Percentiles rank a stretch among this genome's conserved stretches.
Evolutionary conservation across 1,284 basidiomycete genomes (phyloP).

Genomic region (Ganoderma sp.): DNA sequence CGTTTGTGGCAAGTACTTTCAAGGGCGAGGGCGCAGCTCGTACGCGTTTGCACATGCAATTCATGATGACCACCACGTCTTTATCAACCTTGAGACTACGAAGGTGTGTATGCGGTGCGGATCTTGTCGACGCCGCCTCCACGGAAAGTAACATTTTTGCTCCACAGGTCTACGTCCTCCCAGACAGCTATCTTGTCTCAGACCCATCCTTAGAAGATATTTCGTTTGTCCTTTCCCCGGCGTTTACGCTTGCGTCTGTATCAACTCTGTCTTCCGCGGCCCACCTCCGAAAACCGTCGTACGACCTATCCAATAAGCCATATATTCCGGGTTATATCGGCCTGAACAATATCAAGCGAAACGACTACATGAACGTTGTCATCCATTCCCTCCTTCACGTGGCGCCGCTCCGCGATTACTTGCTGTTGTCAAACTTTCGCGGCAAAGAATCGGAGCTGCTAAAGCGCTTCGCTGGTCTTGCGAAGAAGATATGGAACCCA

Average conservation of each 20-base stretch:
- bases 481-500: constrained; percentile 96
- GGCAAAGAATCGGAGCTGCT: constrained; percentile 87
- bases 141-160: constrained; percentile 25
- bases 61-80: constrained; percentile 97
- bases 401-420: constrained; percentile 85
- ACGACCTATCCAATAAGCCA: constrained; percentile 80
- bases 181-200: constrained; percentile 94
- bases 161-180: constrained; percentile 91
- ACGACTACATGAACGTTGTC: constrained; percentile 98
- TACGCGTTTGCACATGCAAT: constrained; percentile 98
- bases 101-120: constrained; percentile 62
- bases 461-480: constrained; percentile 82
- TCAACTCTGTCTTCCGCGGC: constrained; percentile 60
- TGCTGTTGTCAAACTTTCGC: constrained; percentile 76
- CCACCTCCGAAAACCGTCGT: constrained; percentile 76
- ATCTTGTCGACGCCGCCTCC: not conserved
- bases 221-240: constrained; percentile 86
- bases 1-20: constrained; percentile 98
- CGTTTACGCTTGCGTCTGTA: constrained; percentile 67
- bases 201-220: constrained; percentile 97
- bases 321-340: constrained; percentile 96
- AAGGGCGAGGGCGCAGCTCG: constrained; percentile 91
- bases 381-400: constrained; percentile 95
- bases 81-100: constrained; percentile 92
- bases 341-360: constrained; percentile 95